Evolutionary conservation across 1,139 yeast genomes (phyloP).

Genomic region (Geotrichum australiense): DNA sequence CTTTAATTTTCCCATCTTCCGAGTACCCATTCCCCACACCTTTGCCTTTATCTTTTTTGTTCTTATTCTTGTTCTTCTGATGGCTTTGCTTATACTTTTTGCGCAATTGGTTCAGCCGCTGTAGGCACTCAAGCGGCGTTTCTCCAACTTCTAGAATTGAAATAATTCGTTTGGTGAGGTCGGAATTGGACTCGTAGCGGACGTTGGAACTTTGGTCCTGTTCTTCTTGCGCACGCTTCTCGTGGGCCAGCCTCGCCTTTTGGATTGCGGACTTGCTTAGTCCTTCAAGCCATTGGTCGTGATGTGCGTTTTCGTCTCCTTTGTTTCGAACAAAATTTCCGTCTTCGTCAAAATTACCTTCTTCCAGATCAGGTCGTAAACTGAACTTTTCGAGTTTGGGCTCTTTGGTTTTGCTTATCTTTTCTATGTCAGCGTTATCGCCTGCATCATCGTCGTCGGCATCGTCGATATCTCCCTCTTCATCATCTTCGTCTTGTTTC

Average conservation of each 20-base stretch:
- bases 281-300: constrained; percentile 46
- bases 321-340: constrained; percentile 52
- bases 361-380: constrained; percentile 49
- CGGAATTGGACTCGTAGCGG: constrained; percentile 2
- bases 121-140: constrained; percentile 54
- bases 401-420: constrained; percentile 26
- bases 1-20: constrained; percentile 26
- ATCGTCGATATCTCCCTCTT: constrained; percentile 11
- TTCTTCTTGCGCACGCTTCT: constrained; percentile 36
- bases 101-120: constrained; percentile 22
- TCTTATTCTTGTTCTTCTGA: constrained; percentile 16
- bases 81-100: constrained; percentile 11
- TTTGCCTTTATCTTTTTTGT: constrained; percentile 10
- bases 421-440: constrained; percentile 23
- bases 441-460: constrained; percentile 29
- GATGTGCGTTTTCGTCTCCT: constrained; percentile 36
- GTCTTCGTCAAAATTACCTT: constrained; percentile 55
- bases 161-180: constrained; percentile 27
- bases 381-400: constrained; percentile 58
- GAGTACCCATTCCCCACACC: constrained; percentile 11
- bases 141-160: constrained; percentile 51
- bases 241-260: constrained; percentile 38
- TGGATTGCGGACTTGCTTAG: constrained; percentile 43
- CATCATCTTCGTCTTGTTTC: constrained; percentile 11
- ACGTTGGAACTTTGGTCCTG: constrained; percentile 8